phyloP scores from a whole-genome alignment of 768 basidiomycete species.

The Mycena amicta region DNA sequence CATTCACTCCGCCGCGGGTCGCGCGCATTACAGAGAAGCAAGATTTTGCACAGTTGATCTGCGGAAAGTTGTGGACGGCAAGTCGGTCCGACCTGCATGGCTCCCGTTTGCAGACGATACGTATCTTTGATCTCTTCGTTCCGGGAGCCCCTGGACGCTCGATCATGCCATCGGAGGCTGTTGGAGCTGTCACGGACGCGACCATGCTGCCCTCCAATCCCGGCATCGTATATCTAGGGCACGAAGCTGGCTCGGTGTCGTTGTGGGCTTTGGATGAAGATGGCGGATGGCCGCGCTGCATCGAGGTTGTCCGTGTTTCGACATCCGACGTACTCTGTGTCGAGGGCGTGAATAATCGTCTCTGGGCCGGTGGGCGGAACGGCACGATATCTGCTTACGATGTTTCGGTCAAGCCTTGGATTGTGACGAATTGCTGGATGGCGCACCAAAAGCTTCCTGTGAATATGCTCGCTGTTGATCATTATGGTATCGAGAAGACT shows the following conservation, averaged over 20 bases:
- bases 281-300: constrained; percentile 63
- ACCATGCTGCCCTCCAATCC: constrained; percentile 73
- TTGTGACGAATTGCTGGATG: constrained; percentile 84
- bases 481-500: constrained; percentile 69
- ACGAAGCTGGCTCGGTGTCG: constrained; percentile 88
- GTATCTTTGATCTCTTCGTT: constrained; percentile 77
- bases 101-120: constrained; percentile 67
- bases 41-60: constrained; percentile 75
- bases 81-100: constrained; percentile 54
- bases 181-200: constrained; percentile 83
- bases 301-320: constrained; percentile 79
- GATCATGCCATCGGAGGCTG: constrained; percentile 64
- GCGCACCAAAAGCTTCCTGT: constrained; percentile 76
- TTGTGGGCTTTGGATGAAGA: constrained; percentile 68
- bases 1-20: constrained; percentile 54
- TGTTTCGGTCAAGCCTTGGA: constrained; percentile 73
- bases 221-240: constrained; percentile 76
- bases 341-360: constrained; percentile 77
- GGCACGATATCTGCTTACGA: constrained; percentile 86
- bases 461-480: constrained; percentile 66
- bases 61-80: constrained; percentile 84
- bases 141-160: constrained; percentile 58
- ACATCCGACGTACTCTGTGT: constrained; percentile 80
- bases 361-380: constrained; percentile 88
- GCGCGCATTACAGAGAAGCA: constrained; percentile 79